Base-by-base conservation (phyloP, 768 basidiomycete species). In the Boletellus emodensis region DNA sequence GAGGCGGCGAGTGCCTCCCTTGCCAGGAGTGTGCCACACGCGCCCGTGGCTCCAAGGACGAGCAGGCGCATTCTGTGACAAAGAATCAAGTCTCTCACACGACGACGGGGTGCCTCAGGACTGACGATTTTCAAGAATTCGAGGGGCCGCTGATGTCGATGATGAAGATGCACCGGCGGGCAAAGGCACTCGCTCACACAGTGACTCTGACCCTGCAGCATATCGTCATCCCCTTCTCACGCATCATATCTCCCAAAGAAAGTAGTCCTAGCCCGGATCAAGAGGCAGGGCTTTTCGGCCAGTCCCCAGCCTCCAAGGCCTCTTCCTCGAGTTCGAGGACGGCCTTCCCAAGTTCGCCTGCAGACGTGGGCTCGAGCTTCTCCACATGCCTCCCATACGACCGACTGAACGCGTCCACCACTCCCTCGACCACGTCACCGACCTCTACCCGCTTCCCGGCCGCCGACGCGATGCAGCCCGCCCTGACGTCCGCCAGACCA, bases 401-500 rank as follows among this genome's bases (percentile, higher is more conserved):
- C 22, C 61, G 62, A 30, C 81, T 73, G 57, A 85, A 80, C 15
- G 72, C 70, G 34, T 62, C 52, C 18, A 81, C 67, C 40, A 90
- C 54, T 17, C 72, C 78, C 7, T 71, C 66, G 30, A 85, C 73
- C 61, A 86, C 83, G 4, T 69, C 73, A 42, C 70, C 66, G 7
- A 88, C 72, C 17, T 66, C 59, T 13, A 80, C 53, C 17, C 61
- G 44, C 45, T 68, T 63, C 13, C 69, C 70, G n/a, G 65, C 66
- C 20, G 74, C 79, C 38, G 65, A 63, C 51, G 76, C 79, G 44
- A 90, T 77, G 46, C 80, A 87, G 0, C 83, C 85, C 1, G 94
- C 91, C 47, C 73, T 80, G 36, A 98, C 92, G 51, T 90, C 87
- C 10, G 75, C 78, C 42, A 97, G 72, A 3, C 96, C 96, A 67